Percentiles rank a stretch among this genome's conserved stretches.
Evolutionary conservation across 192 early-diverging fungal species (phyloP).

Genomic region (Podila epicladia): DNA sequence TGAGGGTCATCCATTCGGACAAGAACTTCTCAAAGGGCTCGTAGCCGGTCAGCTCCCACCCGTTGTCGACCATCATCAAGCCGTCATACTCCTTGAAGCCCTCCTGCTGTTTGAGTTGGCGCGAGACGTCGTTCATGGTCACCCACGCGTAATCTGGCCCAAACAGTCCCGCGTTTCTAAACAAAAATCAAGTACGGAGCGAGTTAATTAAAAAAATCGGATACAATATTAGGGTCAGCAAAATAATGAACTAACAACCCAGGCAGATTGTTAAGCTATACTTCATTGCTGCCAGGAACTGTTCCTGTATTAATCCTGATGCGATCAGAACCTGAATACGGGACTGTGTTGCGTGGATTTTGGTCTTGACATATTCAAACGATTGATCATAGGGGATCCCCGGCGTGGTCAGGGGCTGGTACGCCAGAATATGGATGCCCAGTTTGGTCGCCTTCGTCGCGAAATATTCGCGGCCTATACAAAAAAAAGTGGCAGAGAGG

Average conservation of each 20-base stretch:
- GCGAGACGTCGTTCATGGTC: constrained; percentile 14
- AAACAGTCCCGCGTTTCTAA: constrained; percentile 17
- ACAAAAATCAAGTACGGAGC: not conserved
- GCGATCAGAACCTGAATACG: constrained; percentile 25
- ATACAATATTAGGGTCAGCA: not conserved
- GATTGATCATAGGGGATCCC: constrained; percentile 8
- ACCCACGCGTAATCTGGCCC: constrained; percentile 27
- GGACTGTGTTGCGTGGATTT: not conserved
- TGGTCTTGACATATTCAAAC: constrained; percentile 8
- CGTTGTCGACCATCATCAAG: constrained; percentile 55
- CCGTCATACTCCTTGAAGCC: constrained; percentile 25
- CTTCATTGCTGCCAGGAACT: constrained; percentile 12
- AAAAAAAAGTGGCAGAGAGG: not conserved
- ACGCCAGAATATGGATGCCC: constrained; percentile 21
- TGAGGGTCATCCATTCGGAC: constrained; percentile 40
- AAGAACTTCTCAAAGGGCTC: constrained; percentile 55
- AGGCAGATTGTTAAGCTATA: not conserved
- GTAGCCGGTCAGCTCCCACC: constrained; percentile 51
- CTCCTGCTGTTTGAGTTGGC: not conserved
- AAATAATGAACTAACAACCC: not conserved
- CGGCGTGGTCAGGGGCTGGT: not conserved
- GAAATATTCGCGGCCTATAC: constrained; percentile 16
- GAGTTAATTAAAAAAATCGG: not conserved
- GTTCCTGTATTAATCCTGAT: not conserved
- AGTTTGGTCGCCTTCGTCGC: not conserved